Evolutionary conservation across 345 rosid species (phyloP).

Genomic region (Carallia pectinifolia): DNA sequence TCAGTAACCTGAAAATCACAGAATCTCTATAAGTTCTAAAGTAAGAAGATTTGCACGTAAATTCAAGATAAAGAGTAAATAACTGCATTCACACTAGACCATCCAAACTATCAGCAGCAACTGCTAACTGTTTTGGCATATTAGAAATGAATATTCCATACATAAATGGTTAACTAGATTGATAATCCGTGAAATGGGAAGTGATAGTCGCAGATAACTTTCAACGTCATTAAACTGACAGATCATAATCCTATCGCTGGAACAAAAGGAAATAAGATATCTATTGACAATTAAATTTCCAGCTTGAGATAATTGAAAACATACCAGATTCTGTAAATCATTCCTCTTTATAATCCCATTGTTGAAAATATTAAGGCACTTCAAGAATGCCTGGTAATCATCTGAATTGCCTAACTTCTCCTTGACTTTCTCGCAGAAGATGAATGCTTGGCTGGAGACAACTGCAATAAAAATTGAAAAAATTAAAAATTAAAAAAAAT

Average conservation of each 20-base stretch:
- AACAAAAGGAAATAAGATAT: neutral
- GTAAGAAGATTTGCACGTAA: neutral
- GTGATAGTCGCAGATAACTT: neutral
- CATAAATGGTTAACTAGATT: neutral
- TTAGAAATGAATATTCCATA: neutral
- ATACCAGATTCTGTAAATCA: slow-evolving; percentile 79
- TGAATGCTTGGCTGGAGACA: slow-evolving; percentile 77
- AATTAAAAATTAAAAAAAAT: neutral
- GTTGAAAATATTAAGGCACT: slow-evolving; percentile 85
- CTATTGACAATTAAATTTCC: neutral
- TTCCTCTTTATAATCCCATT: slow-evolving; percentile 74
- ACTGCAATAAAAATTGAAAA: slow-evolving; percentile 45
- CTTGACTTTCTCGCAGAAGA: slow-evolving; percentile 92
- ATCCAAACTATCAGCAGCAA: neutral
- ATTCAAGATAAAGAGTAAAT: neutral
- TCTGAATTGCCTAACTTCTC: slow-evolving; percentile 80
- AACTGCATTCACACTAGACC: neutral
- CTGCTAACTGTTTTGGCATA: neutral
- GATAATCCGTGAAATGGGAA: neutral
- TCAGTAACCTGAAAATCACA: slow-evolving; percentile 61
- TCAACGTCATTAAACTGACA: neutral
- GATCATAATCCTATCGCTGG: neutral
- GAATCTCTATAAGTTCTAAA: neutral
- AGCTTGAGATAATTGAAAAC: slow-evolving; percentile 25
- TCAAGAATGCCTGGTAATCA: slow-evolving; percentile 94